These are phyloP conservation scores for Eucalyptus guilfoylei DNA, from an alignment of 345 rosid species.

Conservation along the genomic window DNA sequence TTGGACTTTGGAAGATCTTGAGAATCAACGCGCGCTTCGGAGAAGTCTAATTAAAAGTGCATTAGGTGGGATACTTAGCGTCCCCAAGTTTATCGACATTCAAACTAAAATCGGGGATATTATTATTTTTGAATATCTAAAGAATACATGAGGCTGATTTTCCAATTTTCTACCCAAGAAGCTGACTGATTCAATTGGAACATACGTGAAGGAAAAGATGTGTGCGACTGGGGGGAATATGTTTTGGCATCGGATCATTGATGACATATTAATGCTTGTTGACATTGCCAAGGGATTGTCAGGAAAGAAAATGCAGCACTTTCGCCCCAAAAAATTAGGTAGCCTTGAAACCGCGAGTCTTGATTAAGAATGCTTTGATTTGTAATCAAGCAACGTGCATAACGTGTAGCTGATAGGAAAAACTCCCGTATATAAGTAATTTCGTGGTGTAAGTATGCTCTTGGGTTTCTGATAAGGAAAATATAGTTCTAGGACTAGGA, in stretches of 20 bases:
- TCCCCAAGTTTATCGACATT: not conserved
- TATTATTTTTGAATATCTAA: not conserved
- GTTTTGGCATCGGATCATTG: not conserved
- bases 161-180: not conserved
- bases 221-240: not conserved
- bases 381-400: not conserved
- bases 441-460: accelerated
- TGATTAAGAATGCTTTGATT: not conserved
- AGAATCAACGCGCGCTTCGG: not conserved
- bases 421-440: not conserved
- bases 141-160: not conserved
- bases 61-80: not conserved
- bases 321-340: not conserved
- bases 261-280: not conserved
- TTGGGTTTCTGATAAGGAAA: not conserved
- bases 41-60: not conserved
- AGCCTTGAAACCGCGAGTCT: not conserved
- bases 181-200: not conserved
- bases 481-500: not conserved
- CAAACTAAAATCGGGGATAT: not conserved
- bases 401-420: accelerated
- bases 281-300: not conserved
- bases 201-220: not conserved
- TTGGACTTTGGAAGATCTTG: not conserved
- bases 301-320: not conserved